phyloP scores from a whole-genome alignment of 352 stramenopile species.

The Globisporangium uncinulatum region DNA sequence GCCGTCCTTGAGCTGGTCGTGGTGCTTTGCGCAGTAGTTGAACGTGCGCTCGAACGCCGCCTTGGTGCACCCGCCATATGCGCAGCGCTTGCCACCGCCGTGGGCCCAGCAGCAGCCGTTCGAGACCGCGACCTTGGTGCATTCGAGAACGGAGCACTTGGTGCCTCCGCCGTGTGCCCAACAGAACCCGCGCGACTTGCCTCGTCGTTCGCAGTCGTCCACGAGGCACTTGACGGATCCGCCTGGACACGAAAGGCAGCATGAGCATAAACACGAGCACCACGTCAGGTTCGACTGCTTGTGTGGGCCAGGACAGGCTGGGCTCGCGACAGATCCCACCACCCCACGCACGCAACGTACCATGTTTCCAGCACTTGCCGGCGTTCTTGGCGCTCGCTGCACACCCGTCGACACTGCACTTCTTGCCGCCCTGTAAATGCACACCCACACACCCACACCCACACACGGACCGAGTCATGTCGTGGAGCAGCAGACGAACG shows the following conservation, averaged over 20 bases:
- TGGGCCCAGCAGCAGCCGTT: slow-evolving; percentile 32
- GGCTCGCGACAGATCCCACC: not conserved
- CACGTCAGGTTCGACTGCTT: not conserved
- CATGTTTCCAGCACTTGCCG: slow-evolving; percentile 50
- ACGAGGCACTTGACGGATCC: slow-evolving; percentile 29
- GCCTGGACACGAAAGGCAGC: slow-evolving; percentile 7
- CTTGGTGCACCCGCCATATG: too few species aligned
- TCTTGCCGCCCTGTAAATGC: slow-evolving; percentile 32
- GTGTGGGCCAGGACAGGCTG: not conserved
- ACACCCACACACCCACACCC: not conserved
- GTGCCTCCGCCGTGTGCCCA: slow-evolving; percentile 38
- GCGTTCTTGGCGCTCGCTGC: slow-evolving; percentile 48
- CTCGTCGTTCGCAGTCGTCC: slow-evolving; percentile 18
- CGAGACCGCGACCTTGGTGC: slow-evolving; percentile 5
- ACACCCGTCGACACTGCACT: slow-evolving; percentile 42
- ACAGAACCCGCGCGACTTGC: slow-evolving; percentile 21
- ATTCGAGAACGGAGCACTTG: slow-evolving; percentile 22
- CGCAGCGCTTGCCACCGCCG: slow-evolving; percentile 27
- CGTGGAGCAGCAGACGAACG: too few species aligned
- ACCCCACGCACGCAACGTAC: slow-evolving; percentile 1
- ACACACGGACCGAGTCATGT: too few species aligned
- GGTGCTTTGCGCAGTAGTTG: too few species aligned
- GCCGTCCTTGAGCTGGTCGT: too few species aligned
- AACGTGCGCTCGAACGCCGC: too few species aligned
- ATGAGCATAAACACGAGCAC: not conserved